Base-by-base conservation (phyloP, 1,139 yeast genomes). In the Geotrichum carabidarum region DNA sequence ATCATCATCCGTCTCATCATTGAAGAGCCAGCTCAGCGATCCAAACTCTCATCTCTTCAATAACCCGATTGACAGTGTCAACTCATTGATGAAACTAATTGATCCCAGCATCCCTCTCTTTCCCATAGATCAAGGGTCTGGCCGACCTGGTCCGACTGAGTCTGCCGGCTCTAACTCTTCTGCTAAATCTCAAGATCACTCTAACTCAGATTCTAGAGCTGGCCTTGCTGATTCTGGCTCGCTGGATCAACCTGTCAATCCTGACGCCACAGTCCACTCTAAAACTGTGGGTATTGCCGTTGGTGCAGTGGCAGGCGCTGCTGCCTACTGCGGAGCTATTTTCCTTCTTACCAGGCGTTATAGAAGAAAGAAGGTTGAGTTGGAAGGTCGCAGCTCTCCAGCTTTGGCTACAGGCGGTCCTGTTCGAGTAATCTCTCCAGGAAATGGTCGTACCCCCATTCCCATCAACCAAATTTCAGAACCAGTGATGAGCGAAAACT, bases 401-500 rank as follows among this genome's bases (percentile, higher is more conserved):
- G 48, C 18, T n/a, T 32, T 50, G 11, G 56, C 58, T n/a, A 51
- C 53, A n/a, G 53, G 55, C 36, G 56, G 58, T 2, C 58, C 56
- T 5, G 32, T 22, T 17, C 40, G 40, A 8, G 43, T 48, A 6
- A 43, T 31, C 45, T 53, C 48, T 50, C 55, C 49, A 42, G 60
- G 42, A 22, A 47, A 35, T 53, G 60, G 53, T 32, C 54, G 30
- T 56, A 59, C 32, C 38, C 58, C 44, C 52, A 59, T 17, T 48
- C 64, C 34, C 18, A 53, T 35, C 50, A 59, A 36, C 32, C 69
- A 64, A 43, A 72, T 72, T 51, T 71, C 74, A 44, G 68, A 65
- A 51, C 75, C 75, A 11, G 72, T 72, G 14, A 68, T 68, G 65
- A 67, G 74, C 55, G 74, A 71, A 55, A 72, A 72, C 62, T 69